Evolutionary conservation across 2,329 filamentous ascomycete genomes (phyloP).

Genomic region (Ascochyta clinopodiicola): DNA sequence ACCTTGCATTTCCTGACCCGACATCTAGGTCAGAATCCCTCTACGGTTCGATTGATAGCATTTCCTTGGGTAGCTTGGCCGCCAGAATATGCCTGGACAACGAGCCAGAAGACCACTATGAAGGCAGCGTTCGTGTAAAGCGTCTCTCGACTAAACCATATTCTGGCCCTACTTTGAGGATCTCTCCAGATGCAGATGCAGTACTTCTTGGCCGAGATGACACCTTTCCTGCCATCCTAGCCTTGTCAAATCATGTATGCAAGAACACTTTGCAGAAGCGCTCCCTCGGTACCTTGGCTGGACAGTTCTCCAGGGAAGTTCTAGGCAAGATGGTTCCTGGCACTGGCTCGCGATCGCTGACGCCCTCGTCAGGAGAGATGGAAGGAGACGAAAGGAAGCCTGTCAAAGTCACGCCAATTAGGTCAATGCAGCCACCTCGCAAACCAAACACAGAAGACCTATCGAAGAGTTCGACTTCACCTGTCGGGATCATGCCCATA

Average conservation of each 20-base stretch:
- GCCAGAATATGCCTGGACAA: slow-evolving; percentile 13
- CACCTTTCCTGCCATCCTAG: slow-evolving; percentile 17
- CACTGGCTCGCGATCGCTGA: slow-evolving; percentile 12
- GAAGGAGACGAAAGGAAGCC: not conserved
- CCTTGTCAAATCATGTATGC: slow-evolving; percentile 2
- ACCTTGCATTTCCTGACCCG: not conserved
- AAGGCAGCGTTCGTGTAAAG: slow-evolving; percentile 24
- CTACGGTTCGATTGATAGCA: slow-evolving; percentile 7
- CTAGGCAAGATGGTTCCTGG: slow-evolving; percentile 13
- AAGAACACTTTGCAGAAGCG: slow-evolving; percentile 2
- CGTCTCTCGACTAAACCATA: slow-evolving; percentile 24
- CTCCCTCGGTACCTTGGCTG: slow-evolving; percentile 18
- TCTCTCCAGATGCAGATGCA: slow-evolving; percentile 34
- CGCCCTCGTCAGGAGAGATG: slow-evolving; percentile 6
- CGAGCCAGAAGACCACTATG: slow-evolving; percentile 3
- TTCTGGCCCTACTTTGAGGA: slow-evolving; percentile 30
- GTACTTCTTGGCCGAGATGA: slow-evolving; percentile 24
- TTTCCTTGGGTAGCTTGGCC: slow-evolving; percentile 13
- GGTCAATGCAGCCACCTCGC: slow-evolving; percentile 32
- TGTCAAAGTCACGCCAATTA: slow-evolving; percentile 27
- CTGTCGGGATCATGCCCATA: not conserved
- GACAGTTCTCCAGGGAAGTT: slow-evolving; percentile 18
- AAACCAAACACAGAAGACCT: slow-evolving; percentile 8
- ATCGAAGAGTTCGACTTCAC: not conserved
- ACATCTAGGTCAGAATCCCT: not conserved